Evolutionary conservation across 2,329 filamentous ascomycete species (phyloP), one percentile per base, ranked within the genome.

Genomic region (Penicillium sp.): DNA sequence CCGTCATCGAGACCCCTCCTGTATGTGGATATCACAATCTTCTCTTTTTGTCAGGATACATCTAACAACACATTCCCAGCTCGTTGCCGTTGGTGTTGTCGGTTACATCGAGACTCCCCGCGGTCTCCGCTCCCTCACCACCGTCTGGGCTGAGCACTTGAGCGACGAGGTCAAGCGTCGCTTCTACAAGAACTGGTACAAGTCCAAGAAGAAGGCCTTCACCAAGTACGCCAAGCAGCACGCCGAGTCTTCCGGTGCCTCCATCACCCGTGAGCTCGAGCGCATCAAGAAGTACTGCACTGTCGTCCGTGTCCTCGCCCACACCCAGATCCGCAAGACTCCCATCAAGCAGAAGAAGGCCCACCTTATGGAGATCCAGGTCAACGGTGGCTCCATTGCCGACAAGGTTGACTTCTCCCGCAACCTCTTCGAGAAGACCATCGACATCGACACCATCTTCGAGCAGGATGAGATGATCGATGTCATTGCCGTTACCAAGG

Each of bases 141-240:
- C 95, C 80, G 92, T 99, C 81, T 99, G 95, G 95, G 95, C 95
- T 79, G 95, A 98, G 89, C 95, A 99, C 83, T 84, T 99, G 83
- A 92, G 91, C 84, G 95, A 99, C 83, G 95, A 98, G 86, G 81
- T 99, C 83, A 97, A 97, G 90, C 92, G 95, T 79, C 92, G 95
- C 81, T 99, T 99, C 92, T 99, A 99, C 92, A 98, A 98, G 93
- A 99, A 99, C 91, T 99, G 95, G 95, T 99, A 99, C 91, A 97
- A 97, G 91, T 93, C 89, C 88, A 99, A 99, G 93, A 98, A 97
- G 92, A 99, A 99, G 94, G 95, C 95, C 68, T 99, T 99, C 87
- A 99, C 95, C 88, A 97, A 96, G 88, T 99, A 99, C 85, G 92
- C 95, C 87, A 99, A 98, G 92, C 94, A 96, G 89, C 92, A 98